Evolutionary conservation across 2,329 filamentous ascomycete species (phyloP), one percentile per base, ranked within the genome.

Genomic region (Zelopaecilomyces penicillatus): DNA sequence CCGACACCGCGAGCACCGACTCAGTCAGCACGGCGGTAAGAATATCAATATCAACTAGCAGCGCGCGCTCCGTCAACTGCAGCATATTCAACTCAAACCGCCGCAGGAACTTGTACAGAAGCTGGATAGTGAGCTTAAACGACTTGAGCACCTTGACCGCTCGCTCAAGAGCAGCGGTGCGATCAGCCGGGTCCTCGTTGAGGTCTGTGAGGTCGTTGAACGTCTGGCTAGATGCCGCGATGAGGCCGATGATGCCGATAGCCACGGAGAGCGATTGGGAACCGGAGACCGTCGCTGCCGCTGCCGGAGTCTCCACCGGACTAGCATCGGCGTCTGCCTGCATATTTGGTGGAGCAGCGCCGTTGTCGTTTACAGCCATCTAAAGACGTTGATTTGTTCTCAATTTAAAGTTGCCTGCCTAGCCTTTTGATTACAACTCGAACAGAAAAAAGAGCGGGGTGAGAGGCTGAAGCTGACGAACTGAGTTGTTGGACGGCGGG

Each of bases 21-120:
- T 50, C 52, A 27, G 46, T 45, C 30, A 54, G 33, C 8, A 52
- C 37, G 26, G 45, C 44, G n/a, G 53, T 32, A 9, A 55, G 35
- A 11, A 44, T 37, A 34, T 54, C 49, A n/a, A 53, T 7, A n/a
- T 50, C 48, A 12, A 55, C 29, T 19, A 54, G 42, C 9, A 11
- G 32, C 5, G 49, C 33, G 10, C 52, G 44, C n/a, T 44, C 39
- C 6, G 43, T 19, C 32, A 36, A 32, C 32, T 39, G 37, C 8
- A 45, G 37, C 28, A 10, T 34, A 32, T 41, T 37, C 26, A 11
- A 33, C 31, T 53, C 49, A 29, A 49, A 12, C 12, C 46, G 46
- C 28, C 47, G 46, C 39, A 53, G 44, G 40, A 42, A 45, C 45
- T 50, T 50, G 45, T 51, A 46, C 37, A 52, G 40, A 12, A 51